Evolutionary conservation across 352 stramenopile genomes (phyloP), one percentile per base, ranked within the genome.

Genomic region (Phytophthora ramorum): DNA sequence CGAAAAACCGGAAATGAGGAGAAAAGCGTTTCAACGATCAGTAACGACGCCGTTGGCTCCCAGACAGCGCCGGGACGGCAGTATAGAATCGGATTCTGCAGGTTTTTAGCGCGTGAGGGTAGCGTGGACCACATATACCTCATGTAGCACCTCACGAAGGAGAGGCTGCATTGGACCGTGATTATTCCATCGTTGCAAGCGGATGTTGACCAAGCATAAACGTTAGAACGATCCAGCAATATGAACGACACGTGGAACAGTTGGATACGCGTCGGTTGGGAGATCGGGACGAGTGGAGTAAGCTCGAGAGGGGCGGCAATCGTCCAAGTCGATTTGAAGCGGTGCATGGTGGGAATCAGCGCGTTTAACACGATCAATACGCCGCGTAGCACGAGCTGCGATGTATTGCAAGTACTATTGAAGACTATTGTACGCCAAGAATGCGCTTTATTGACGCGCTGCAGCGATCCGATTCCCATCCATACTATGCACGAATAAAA

Each of bases 1-100:
- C 4, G 52, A 55, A 66, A 66, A 71, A 66, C n/a, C 19, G 55
- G 37, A 71, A 71, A 43, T 71, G 63, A 66, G 28, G 32, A 37
- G 24, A 43, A 63, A 68, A 49, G 50, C 13, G 49, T 51, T 55
- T 47, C 41, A 60, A 8, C 38, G 38, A 45, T 43, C 38, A 45
- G 38, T 20, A 45, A 45, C n/a, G 38, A 45, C 38, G 34, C 10
- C 7, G 4, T 37, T 37, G 32, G 32, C 32, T 37, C 32, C 8
- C 12, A 10, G n/a, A 17, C 38, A 45, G 38, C 12, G 16, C 14
- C 16, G 38, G 38, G 19, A 32, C 34, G 7, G 32, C 17, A 22
- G 50, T 38, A 67, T 46, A 59, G 17, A 45, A 45, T 45, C 38
- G 38, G 38, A 22, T 45, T 45, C 16, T 13, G 38, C 38, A 45